Evolutionary conservation across 306 rosid species (phyloP).

Genomic region (Clitoria ternatea): DNA sequence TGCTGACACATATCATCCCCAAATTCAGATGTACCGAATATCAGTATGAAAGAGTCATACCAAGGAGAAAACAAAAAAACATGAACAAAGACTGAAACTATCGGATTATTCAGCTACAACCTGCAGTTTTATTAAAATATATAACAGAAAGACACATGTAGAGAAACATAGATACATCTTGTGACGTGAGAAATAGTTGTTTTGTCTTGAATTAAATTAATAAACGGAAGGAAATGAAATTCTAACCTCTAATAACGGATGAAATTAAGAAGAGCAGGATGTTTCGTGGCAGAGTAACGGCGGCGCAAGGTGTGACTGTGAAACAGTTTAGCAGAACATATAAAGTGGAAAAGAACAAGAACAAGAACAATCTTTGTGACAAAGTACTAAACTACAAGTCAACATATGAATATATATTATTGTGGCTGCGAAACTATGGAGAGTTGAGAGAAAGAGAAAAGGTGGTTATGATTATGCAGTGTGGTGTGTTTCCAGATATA

Average conservation of each 20-base stretch:
- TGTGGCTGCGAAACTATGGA: constrained; percentile 1
- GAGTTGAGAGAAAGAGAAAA: not conserved
- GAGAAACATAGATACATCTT: not conserved
- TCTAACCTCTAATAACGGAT: constrained; percentile 10
- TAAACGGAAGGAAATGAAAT: not conserved
- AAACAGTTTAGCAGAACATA: not conserved
- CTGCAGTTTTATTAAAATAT: constrained; percentile 7
- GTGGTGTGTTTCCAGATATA: not conserved
- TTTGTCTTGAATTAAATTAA: too few species aligned
- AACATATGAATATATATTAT: not conserved
- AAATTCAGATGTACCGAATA: not conserved
- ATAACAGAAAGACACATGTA: constrained; percentile 1
- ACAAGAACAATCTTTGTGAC: not conserved
- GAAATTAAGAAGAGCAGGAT: not conserved
- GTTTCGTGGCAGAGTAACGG: not conserved
- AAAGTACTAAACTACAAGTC: constrained; percentile 20
- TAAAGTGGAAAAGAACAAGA: not conserved
- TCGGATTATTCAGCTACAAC: too few species aligned
- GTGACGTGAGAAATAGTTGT: not conserved
- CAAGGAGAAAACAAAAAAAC: not conserved
- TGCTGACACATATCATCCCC: not conserved
- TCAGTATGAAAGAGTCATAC: not conserved
- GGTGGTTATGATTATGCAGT: constrained; percentile 9
- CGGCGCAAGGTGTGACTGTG: not conserved
- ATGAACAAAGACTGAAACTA: not conserved